These are phyloP conservation scores for Phytophthora melonis DNA, from an alignment of 352 stramenopile genomes.

Conservation along the genomic window DNA sequence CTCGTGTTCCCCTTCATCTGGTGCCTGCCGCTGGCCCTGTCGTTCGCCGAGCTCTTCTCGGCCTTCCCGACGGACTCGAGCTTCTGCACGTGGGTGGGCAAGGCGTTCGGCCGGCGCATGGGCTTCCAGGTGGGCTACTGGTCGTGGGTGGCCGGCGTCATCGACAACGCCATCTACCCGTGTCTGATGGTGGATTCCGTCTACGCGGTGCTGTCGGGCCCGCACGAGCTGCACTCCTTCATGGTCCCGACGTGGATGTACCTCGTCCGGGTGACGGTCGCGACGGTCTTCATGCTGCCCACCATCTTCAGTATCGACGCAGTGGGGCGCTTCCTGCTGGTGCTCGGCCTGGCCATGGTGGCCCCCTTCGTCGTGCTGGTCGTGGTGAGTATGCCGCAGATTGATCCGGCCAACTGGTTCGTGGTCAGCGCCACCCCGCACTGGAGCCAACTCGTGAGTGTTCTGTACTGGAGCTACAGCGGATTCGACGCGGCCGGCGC, in stretches of 20 bases:
- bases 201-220: slow-evolving; percentile 50
- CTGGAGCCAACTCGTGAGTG: slow-evolving; percentile 93
- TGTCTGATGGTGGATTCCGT: slow-evolving; percentile 79
- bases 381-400: slow-evolving; percentile 62
- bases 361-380: slow-evolving; percentile 93
- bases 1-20: slow-evolving; percentile 76
- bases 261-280: slow-evolving; percentile 48
- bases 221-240: slow-evolving; percentile 37
- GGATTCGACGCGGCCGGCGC: slow-evolving; percentile 94
- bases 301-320: slow-evolving; percentile 87
- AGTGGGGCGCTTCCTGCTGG: slow-evolving; percentile 86
- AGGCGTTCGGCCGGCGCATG: slow-evolving; percentile 77
- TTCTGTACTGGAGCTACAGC: slow-evolving; percentile 98
- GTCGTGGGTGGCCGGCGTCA: slow-evolving; percentile 83
- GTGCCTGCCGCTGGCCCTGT: slow-evolving; percentile 73
- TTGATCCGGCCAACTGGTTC: slow-evolving; percentile 71
- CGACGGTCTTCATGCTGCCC: slow-evolving; percentile 72
- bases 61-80: slow-evolving; percentile 75
- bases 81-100: slow-evolving; percentile 83
- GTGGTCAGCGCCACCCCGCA: slow-evolving; percentile 57
- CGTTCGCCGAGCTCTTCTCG: slow-evolving; percentile 78
- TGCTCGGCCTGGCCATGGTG: slow-evolving; percentile 90
- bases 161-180: slow-evolving; percentile 87
- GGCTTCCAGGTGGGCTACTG: slow-evolving; percentile 88
- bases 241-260: slow-evolving; percentile 68